A percentile compares a stretch with the other conserved stretches of the same genome.
phyloP scores from a whole-genome alignment of 2,329 filamentous ascomycete species.

The Aspergillus sp. region DNA sequence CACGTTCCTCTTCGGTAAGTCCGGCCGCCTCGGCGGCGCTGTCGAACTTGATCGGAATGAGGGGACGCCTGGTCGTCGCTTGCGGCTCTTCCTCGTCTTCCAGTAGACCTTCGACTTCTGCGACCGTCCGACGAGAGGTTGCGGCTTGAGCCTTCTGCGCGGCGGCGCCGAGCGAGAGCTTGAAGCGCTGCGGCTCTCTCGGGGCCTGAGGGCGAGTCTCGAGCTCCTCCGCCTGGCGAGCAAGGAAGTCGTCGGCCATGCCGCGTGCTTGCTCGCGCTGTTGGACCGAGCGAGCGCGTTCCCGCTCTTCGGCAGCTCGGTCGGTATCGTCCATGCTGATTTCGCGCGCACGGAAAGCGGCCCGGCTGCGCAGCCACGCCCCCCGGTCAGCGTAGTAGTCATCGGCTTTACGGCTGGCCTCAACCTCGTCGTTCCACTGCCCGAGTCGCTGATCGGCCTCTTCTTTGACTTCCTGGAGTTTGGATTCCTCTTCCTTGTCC shows the following conservation, averaged over 20 bases:
- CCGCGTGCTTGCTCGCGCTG: slow-evolving; percentile 76
- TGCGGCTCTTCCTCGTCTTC: slow-evolving; percentile 91
- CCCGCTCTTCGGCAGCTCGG: slow-evolving; percentile 72
- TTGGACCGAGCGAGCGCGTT: slow-evolving; percentile 66
- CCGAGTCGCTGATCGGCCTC: slow-evolving; percentile 70
- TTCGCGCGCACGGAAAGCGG: slow-evolving; percentile 71
- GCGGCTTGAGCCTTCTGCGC: slow-evolving; percentile 68
- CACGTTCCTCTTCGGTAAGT: slow-evolving; percentile 84
- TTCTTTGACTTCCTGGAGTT: slow-evolving; percentile 62
- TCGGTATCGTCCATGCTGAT: slow-evolving; percentile 78
- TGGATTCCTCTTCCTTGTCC: slow-evolving; percentile 71
- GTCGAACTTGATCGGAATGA: slow-evolving; percentile 82
- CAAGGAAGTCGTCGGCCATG: slow-evolving; percentile 88
- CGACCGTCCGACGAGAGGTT: slow-evolving; percentile 72
- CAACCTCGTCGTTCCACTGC: slow-evolving; percentile 89
- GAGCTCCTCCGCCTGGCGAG: slow-evolving; percentile 77
- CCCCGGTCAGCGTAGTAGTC: slow-evolving; percentile 86
- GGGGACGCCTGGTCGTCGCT: slow-evolving; percentile 66
- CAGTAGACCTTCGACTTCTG: slow-evolving; percentile 89
- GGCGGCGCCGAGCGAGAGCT: slow-evolving; percentile 85
- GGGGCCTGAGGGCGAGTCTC: slow-evolving; percentile 47
- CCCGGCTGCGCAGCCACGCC: slow-evolving; percentile 80
- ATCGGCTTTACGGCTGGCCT: slow-evolving; percentile 68
- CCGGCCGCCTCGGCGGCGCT: slow-evolving; percentile 62
- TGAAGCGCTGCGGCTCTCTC: slow-evolving; percentile 72